phyloP scores from a whole-genome alignment of 2,329 filamentous ascomycete genomes.

The Sclerotinia subarctica region DNA sequence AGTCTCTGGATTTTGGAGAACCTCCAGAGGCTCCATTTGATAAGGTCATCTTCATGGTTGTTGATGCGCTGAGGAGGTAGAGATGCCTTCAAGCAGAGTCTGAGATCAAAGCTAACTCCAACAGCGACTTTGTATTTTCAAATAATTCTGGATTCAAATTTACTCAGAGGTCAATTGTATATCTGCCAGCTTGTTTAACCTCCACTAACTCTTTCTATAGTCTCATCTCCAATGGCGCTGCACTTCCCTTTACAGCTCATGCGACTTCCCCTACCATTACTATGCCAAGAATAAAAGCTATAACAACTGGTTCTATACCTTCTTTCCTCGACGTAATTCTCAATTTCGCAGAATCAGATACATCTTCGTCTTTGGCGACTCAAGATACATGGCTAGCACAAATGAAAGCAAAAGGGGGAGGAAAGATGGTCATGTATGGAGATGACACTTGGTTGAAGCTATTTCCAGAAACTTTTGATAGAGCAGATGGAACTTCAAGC shows the following conservation, averaged over 20 bases:
- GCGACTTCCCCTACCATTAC: conserved; percentile 96
- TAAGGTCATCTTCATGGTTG: conserved; percentile 93
- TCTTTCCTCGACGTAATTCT: conserved; percentile 96
- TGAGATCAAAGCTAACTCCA: conserved; percentile 30
- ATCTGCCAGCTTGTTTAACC: background rate
- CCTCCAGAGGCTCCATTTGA: conserved; percentile 73
- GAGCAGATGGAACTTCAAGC: conserved; percentile 88
- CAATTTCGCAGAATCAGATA: conserved; percentile 93
- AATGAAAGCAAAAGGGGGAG: conserved; percentile 68
- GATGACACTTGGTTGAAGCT: conserved; percentile 98
- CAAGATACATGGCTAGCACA: conserved; percentile 98
- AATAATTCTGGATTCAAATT: conserved; percentile 77
- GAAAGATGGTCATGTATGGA: conserved; percentile 89
- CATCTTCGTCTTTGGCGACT: conserved; percentile 76
- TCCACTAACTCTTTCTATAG: conserved; percentile 23
- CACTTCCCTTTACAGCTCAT: conserved; percentile 91
- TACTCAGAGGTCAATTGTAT: conserved; percentile 68
- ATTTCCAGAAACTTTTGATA: conserved; percentile 83
- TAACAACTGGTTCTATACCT: conserved; percentile 96
- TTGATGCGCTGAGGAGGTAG: conserved; percentile 88
- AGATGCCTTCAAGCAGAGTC: conserved; percentile 19
- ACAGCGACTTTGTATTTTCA: conserved; percentile 88
- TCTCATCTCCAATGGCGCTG: conserved; percentile 61
- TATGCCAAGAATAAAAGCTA: conserved; percentile 95
- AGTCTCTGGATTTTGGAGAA: conserved; percentile 51